Conservation (phyloP, 805 yeast genomes). For the Candida ipomoeae region DNA sequence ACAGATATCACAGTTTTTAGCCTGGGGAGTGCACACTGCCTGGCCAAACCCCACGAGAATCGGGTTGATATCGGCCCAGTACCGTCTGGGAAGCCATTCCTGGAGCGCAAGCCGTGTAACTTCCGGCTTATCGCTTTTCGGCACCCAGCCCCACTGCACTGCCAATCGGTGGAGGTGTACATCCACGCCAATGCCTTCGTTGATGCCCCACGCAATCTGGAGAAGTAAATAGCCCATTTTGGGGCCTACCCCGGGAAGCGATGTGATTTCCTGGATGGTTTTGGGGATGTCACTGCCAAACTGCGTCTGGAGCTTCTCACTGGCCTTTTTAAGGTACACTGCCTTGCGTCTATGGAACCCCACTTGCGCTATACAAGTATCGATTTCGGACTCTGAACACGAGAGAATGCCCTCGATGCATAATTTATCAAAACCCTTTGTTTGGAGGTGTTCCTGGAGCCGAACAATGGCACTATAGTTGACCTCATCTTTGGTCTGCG, state of each 20-base stretch:
- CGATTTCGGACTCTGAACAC: constrained; percentile 55
- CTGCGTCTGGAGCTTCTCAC: constrained; percentile 45
- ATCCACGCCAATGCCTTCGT: constrained; percentile 88
- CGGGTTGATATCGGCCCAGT: constrained; percentile 86
- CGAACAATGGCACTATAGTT: constrained; percentile 67
- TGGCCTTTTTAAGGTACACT: constrained; percentile 57
- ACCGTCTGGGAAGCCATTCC: constrained; percentile 64
- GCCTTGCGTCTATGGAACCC: constrained; percentile 88
- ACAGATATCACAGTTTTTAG: constrained; percentile 69
- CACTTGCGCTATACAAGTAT: constrained; percentile 65
- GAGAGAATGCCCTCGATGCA: constrained; percentile 50
- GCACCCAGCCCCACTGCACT: constrained; percentile 77
- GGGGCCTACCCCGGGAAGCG: constrained; percentile 91
- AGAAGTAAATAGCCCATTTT: constrained; percentile 85
- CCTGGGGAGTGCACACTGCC: constrained; percentile 71
- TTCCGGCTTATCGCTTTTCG: constrained; percentile 61
- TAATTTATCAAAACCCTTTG: constrained; percentile 45
- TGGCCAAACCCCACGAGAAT: constrained; percentile 92
- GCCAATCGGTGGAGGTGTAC: constrained; percentile 83
- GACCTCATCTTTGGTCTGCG: constrained; percentile 89
- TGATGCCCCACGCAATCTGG: constrained; percentile 78
- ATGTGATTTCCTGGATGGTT: constrained; percentile 57
- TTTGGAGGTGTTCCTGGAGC: constrained; percentile 46
- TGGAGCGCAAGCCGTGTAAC: constrained; percentile 65
- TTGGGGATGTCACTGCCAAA: constrained; percentile 70